Conservation (phyloP, 2,329 filamentous ascomycete genomes). For the Paecilomyces dactylethromorphus region DNA sequence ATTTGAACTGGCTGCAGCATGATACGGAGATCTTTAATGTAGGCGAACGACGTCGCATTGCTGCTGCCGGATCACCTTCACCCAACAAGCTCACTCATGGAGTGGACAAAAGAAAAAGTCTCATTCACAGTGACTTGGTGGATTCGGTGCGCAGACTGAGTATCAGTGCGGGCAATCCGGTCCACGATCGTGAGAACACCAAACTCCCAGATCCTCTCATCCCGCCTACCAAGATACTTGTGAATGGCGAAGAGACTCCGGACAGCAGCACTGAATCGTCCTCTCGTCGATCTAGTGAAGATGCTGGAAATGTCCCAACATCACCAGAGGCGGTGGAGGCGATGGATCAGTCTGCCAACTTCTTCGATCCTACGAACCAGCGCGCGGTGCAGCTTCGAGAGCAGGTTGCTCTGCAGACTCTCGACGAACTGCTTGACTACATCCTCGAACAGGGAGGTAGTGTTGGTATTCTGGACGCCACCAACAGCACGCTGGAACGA, state of each 20-base stretch:
- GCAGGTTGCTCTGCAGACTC: constrained; percentile 82
- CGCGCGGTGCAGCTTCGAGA: constrained; percentile 77
- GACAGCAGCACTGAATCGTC: constrained; percentile 7
- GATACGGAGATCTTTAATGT: constrained; percentile 97
- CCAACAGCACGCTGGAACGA: constrained; percentile 87
- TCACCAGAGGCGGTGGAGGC: constrained; percentile 51
- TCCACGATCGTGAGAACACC: constrained; percentile 17
- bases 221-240: constrained; percentile 49
- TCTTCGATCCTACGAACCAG: constrained; percentile 88
- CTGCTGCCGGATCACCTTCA: constrained; percentile 48
- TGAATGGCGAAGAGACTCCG: constrained; percentile 48
- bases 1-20: constrained; percentile 95
- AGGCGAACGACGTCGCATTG: constrained; percentile 78
- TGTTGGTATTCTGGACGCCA: constrained; percentile 93
- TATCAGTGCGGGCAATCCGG: constrained; percentile 25
- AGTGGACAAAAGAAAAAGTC: constrained; percentile 16
- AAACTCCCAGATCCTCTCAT: constrained; percentile 36
- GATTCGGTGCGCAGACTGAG: constrained; percentile 40
- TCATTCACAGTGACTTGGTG: constrained; percentile 34
- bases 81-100: constrained; percentile 11
- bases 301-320: neutral
- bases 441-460: constrained; percentile 75
- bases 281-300: constrained; percentile 12
- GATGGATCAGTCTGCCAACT: constrained; percentile 83
- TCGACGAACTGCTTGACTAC: constrained; percentile 89